These are phyloP conservation scores for Pseudonitzschia multiseries DNA, from an alignment of 108 stramenopile species.

Conservation along the genomic window DNA sequence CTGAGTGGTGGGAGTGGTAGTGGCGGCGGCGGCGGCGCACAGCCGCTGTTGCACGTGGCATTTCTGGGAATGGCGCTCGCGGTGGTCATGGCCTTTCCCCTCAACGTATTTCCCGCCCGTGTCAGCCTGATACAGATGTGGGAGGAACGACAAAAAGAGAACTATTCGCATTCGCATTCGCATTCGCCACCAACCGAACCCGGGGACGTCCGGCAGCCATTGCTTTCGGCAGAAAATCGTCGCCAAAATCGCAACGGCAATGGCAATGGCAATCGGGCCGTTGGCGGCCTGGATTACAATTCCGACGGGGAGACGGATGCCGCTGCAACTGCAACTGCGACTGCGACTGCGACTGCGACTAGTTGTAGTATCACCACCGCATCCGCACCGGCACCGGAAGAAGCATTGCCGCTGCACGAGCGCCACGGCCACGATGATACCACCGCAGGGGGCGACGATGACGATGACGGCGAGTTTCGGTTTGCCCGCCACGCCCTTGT, in stretches of 20 bases:
- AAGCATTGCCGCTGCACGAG: too few relatives aligned
- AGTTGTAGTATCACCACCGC: too few relatives aligned
- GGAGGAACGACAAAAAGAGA: constrained; percentile 12
- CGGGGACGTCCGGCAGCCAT: constrained; percentile 28
- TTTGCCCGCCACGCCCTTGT: constrained; percentile 22
- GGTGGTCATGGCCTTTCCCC: constrained; percentile 77
- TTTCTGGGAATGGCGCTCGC: constrained; percentile 74
- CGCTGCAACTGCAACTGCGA: background rate
- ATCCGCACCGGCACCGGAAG: too few relatives aligned
- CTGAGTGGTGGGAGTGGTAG: constrained; percentile 26
- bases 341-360: too few relatives aligned
- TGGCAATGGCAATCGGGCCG: too few relatives aligned
- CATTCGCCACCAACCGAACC: background rate
- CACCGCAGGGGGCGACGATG: background rate
- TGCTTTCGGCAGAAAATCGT: constrained; percentile 15
- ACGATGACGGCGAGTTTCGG: constrained; percentile 30
- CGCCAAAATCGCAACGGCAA: background rate
- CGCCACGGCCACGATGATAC: too few relatives aligned
- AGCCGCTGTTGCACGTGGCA: constrained; percentile 61
- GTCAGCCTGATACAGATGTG: constrained; percentile 62
- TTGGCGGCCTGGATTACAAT: constrained; percentile 6
- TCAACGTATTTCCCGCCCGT: constrained; percentile 79
- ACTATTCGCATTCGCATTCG: background rate
- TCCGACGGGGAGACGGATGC: constrained; percentile 6
- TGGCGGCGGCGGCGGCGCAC: too few relatives aligned